These are phyloP conservation scores for Osmanthus fragrans DNA, from an alignment of 257 asterid species.

Conservation along the genomic window DNA sequence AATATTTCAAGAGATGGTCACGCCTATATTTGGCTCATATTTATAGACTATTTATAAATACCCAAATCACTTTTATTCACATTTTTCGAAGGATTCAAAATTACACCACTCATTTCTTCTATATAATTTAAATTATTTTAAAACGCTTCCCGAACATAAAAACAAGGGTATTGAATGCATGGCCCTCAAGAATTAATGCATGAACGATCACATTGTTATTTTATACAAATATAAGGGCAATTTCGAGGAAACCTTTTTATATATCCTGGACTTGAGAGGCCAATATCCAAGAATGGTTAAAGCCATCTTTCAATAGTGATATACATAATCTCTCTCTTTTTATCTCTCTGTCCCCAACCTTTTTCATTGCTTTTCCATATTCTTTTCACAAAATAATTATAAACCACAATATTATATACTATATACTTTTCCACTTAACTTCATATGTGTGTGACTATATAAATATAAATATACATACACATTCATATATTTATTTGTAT, in stretches of 20 bases:
- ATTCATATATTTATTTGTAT: neutral
- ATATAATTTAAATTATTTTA: too few species aligned
- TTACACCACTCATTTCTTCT: too few species aligned
- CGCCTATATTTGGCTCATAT: too few species aligned
- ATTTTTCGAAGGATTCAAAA: too few species aligned
- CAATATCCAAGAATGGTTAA: neutral
- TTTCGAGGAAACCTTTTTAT: neutral
- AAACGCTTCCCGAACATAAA: neutral
- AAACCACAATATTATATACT: neutral
- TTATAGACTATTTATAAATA: too few species aligned
- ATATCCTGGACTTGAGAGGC: conserved; percentile 3
- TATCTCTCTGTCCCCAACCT: neutral
- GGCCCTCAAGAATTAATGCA: neutral
- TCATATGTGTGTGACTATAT: neutral
- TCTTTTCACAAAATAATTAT: neutral
- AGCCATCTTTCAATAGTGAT: neutral
- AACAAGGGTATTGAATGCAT: neutral
- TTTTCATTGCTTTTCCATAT: neutral
- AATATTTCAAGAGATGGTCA: neutral
- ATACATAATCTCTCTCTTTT: neutral
- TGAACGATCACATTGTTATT: neutral
- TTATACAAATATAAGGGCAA: neutral
- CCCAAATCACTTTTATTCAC: too few species aligned
- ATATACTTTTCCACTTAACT: neutral
- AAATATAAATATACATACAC: neutral